phyloP scores from a whole-genome alignment of 352 stramenopile genomes.

The Phytophthora sansomeana region DNA sequence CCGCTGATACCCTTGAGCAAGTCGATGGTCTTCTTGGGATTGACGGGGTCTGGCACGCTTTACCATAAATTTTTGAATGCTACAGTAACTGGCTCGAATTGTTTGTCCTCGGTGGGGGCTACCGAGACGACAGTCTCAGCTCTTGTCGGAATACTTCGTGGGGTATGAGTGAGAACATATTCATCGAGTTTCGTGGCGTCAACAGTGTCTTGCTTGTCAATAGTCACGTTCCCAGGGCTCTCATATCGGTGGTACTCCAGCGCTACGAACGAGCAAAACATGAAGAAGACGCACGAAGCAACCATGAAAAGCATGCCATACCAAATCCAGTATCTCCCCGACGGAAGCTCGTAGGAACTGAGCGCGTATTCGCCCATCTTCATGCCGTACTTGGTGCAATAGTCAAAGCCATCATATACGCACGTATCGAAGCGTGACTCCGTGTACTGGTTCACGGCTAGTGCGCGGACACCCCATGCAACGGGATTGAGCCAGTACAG shows the following conservation, averaged over 20 bases:
- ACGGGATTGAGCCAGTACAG: conserved; percentile 34
- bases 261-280: conserved; percentile 19
- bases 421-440: conserved; percentile 33
- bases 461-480: conserved; percentile 21
- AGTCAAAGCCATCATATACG: conserved; percentile 36
- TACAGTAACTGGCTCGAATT: conserved; percentile 15
- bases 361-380: conserved; percentile 30
- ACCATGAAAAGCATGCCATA: conserved; percentile 21
- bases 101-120: not conserved
- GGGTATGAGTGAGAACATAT: conserved; percentile 9
- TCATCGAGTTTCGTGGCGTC: not conserved
- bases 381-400: conserved; percentile 31
- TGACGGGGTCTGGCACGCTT: conserved; percentile 11
- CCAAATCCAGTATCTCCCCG: conserved; percentile 30
- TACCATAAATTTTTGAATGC: conserved; percentile 30
- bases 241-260: conserved; percentile 30
- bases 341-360: conserved; percentile 24
- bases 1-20: conserved; percentile 26
- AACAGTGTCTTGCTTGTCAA: not conserved
- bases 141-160: not conserved
- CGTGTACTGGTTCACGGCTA: conserved; percentile 39
- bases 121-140: not conserved
- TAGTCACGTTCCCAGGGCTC: conserved; percentile 15
- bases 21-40: conserved; percentile 18
- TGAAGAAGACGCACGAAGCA: conserved; percentile 17